A percentile compares a stretch with the other conserved stretches of the same genome.
These are phyloP conservation scores for Prosopis cineraria DNA, from an alignment of 306 rosid species.

Conservation along the genomic window DNA sequence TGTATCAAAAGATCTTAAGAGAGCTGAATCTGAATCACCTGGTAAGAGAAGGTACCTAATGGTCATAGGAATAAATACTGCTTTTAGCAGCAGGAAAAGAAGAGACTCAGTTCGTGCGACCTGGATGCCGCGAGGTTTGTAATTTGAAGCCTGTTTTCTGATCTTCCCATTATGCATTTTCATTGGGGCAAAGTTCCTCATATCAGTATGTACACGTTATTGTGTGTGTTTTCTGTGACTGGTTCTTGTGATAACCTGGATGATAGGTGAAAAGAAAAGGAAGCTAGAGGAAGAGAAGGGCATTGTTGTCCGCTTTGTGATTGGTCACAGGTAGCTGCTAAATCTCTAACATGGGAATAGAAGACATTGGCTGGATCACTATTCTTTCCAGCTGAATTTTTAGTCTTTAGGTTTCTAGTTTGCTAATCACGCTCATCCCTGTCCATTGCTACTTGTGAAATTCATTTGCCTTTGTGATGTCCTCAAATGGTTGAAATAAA, in stretches of 20 bases:
- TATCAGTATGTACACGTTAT: neutral
- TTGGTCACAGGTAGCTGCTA: conserved; percentile 83
- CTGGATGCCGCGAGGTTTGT: conserved; percentile 94
- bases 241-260: conserved; percentile 39
- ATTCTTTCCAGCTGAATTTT: conserved; percentile 2
- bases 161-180: neutral
- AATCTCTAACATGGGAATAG: neutral
- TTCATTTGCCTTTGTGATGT: neutral
- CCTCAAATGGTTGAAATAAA: neutral
- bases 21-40: conserved; percentile 45
- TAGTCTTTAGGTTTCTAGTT: conserved; percentile 6
- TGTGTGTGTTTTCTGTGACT: conserved; percentile 39
- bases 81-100: conserved; percentile 97
- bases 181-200: neutral
- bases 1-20: conserved; percentile 51
- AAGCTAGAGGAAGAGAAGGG: conserved; percentile 99
- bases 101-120: conserved; percentile 95
- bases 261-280: conserved; percentile 85
- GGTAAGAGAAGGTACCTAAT: conserved; percentile 70
- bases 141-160: conserved; percentile 11
- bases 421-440: neutral
- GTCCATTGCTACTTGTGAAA: neutral
- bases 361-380: neutral
- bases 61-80: conserved; percentile 95
- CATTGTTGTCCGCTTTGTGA: conserved; percentile 82